Base-by-base conservation (phyloP, 768 basidiomycete species). In the Mycena epipterygia region DNA sequence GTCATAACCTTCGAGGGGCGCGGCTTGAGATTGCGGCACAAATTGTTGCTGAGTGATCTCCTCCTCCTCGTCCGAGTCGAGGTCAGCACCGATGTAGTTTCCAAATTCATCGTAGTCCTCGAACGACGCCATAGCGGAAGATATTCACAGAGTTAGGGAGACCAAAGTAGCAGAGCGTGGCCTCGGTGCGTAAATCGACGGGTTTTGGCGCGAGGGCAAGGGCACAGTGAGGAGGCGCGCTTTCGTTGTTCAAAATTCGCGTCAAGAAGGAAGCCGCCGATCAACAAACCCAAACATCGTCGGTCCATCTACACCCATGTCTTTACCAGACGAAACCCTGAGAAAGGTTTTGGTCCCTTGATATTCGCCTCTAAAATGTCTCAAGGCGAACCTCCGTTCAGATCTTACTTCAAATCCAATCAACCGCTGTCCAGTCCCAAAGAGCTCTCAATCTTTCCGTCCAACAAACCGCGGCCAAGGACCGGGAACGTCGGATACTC, bases 201-300 rank as follows among this genome's bases (percentile, higher is more conserved):
- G 23, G 56, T 46, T 58, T 25, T 57, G 32, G 48, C 35, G 61
- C 42, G 58, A 44, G 39, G 29, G n/a, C 19, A 37, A 30, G 27
- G 39, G 17, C 25, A 16, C 44, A 32, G 33, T 46, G 37, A 27
- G 41, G 30, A 56, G 48, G 61, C 57, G 61, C 61, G 90, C 95
- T 70, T 95, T 95, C 78, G 97, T 96, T 82, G 98, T 87, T 98
- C 97, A 78, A 97, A 97, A 84, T 98, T 94, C 76, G 95, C 94
- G 76, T 95, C 95, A 92, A 77, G 75, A 93, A 84, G 23, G 87
- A 87, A 70, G 86, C 84, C 84, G 86, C 85, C 25, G 46, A 23
- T 23, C 58, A 61, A 57, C 64, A 64, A 55, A 33, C 27, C 37
- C 64, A 66, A 67, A 60, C 39, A 41, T 80, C 52, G 63, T 41